Conservation (phyloP, 176 grass and related monocot genomes). For the Zea luxurians region DNA sequence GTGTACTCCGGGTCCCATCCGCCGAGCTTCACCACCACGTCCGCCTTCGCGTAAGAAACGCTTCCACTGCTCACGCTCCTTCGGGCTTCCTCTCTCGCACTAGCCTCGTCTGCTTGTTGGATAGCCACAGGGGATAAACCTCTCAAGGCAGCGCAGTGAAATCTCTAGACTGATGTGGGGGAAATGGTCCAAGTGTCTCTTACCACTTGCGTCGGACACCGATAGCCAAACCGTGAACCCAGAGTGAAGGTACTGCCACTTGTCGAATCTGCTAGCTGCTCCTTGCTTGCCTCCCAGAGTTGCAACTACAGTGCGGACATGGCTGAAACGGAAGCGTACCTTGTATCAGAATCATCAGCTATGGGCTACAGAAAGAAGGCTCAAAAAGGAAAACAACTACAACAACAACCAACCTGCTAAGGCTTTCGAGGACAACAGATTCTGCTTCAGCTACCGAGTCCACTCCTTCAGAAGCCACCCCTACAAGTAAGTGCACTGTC, state of each 20-base stretch:
- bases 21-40: conserved; percentile 86
- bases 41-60: conserved; percentile 74
- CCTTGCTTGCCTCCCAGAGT: conserved; percentile 84
- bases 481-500: conserved; percentile 57
- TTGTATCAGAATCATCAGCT: not conserved
- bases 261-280: conserved; percentile 81
- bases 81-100: conserved; percentile 77
- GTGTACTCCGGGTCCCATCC: conserved; percentile 70
- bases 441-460: conserved; percentile 79
- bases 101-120: conserved; percentile 62
- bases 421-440: conserved; percentile 78
- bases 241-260: conserved; percentile 74
- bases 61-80: conserved; percentile 57
- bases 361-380: not conserved
- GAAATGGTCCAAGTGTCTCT: conserved; percentile 19
- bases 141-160: not conserved
- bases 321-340: conserved; percentile 41
- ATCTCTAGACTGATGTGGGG: not conserved
- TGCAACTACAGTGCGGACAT: conserved; percentile 76
- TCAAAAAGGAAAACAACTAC: not conserved
- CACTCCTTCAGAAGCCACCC: conserved; percentile 70
- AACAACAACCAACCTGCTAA: conserved; percentile 61
- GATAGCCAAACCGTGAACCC: conserved; percentile 91
- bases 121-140: not conserved
- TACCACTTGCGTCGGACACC: conserved; percentile 63